Base-by-base conservation (phyloP, 2,329 filamentous ascomycete genomes). In the Monosporascus sp. region DNA sequence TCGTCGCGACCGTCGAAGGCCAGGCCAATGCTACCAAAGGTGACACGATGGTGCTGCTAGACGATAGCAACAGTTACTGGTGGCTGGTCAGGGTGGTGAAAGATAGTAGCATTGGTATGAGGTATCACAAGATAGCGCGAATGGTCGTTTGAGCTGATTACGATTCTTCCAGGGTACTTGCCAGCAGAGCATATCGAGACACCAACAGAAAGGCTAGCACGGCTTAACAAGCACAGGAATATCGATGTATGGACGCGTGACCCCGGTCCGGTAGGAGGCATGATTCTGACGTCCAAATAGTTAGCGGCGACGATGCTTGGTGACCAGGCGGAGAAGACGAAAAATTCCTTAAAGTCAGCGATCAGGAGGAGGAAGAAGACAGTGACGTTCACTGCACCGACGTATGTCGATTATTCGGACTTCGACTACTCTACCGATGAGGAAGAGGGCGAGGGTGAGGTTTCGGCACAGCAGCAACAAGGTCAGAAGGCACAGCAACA, bases 31-130 rank as follows among this genome's bases (percentile, higher is more conserved):
- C 94, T 55, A 95, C 91, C 37, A 99, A 99, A 74, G 94, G 94
- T 50, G 94, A 99, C 68, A 97, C 93, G 15, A 99, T 99, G 94
- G 93, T 97, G 51, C 78, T 99, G 59, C 82, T 99, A 22, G 94
- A 99, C 67, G 94, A 99, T 66, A 97, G 91, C 74, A 99, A 99
- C 75, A 97, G 92, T 74, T 99, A 99, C 72, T 99, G 94, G 94
- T 99, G 94, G 94, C 82, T 99, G 56, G 94, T 99, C 15, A 83
- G 93, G 60, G 89, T 99, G 46, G 92, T 97, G 51, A 97, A 97
- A 72, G 94, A 99, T 72, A 95, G 89, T 70, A 97, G 91, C 69
- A 99, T 99, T 71, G 84, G 81, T 85, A 70, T 53, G 75, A 63
- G 40, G 31, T 20, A 17, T n/a, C 26, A 37, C 41, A 11, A 20